Base-by-base conservation (phyloP, 2,329 filamentous ascomycete genomes). In the Sporothrix pallida region DNA sequence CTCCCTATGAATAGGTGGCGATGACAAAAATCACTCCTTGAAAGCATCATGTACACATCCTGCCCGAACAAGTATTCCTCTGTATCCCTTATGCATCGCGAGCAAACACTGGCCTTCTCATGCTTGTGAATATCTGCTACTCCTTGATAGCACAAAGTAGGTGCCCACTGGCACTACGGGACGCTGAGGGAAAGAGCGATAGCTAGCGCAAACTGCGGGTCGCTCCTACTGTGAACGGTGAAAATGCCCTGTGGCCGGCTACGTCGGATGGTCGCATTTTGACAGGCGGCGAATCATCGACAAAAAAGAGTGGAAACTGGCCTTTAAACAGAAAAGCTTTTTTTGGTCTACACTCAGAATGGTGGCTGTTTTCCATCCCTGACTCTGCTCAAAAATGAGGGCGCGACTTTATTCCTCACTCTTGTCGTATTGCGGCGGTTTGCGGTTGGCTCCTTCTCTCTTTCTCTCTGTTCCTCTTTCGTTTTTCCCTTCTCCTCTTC, bases 241-340 rank as follows among this genome's bases (percentile, higher is more conserved):
- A n/a, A 13, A 65, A 46, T 13, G 62, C 62, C 42, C 62, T 67
- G 42, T 2, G 44, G 42, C 69, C 69, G 69, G 69, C n/a, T 71
- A 48, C 69, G 52, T 71, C 69, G 69, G 69, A 71, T 60, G 69
- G 69, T 54, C 54, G 54, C 54, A 71, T 71, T 71, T 23, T 71
- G 69, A 62, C 54, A 20, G n/a, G 52, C 46, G 46, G 37, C 9
- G 31, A 46, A 48, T 23, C 12, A 50, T n/a, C n/a, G 44, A 65
- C n/a, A 31, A 48, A 50, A 50, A 9, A 20, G 2, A 17, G 58
- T 62, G 58, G 58, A 37, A 12, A 63, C 37, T 31, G 26, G 26
- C 26, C 15, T 26, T 26, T 13, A 42, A 13, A 60, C 26, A 60
- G 42, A 58, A 60, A 26, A 60, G 52, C 52, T 46, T 58, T 58